Conservation (phyloP, 495 filamentous ascomycete genomes). For the Bryoglossum gracile region DNA sequence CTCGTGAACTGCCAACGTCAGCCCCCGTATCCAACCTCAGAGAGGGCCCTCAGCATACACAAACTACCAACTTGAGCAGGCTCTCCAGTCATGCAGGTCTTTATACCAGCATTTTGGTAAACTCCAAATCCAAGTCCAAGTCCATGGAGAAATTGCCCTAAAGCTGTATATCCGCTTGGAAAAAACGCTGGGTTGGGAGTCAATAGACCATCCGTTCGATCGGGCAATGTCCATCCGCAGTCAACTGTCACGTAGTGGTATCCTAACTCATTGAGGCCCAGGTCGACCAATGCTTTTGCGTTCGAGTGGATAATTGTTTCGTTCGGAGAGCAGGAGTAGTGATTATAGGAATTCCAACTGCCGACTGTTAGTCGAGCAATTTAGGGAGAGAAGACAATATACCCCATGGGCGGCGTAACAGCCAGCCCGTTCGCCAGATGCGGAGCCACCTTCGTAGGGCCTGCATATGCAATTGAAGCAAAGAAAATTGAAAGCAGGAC, state of each 20-base stretch:
- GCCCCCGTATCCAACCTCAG: neutral
- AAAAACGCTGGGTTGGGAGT: slow-evolving; percentile 49
- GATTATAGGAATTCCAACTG: slow-evolving; percentile 37
- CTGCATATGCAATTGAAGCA: neutral
- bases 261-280: slow-evolving; percentile 42
- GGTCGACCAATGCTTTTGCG: slow-evolving; percentile 43
- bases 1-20: slow-evolving; percentile 25
- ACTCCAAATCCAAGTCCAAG: slow-evolving; percentile 47
- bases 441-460: neutral
- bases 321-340: slow-evolving; percentile 17
- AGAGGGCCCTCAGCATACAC: neutral
- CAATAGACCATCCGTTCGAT: slow-evolving; percentile 39
- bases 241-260: slow-evolving; percentile 51
- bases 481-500: neutral
- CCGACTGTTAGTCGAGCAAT: neutral
- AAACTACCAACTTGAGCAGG: slow-evolving; percentile 12
- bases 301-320: slow-evolving; percentile 16
- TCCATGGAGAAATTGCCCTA: slow-evolving; percentile 43
- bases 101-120: slow-evolving; percentile 44
- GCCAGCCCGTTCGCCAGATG: slow-evolving; percentile 9
- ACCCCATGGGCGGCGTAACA: slow-evolving; percentile 16
- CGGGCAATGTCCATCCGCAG: slow-evolving; percentile 45
- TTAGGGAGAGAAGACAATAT: neutral
- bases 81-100: slow-evolving; percentile 16
- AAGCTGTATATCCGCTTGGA: slow-evolving; percentile 40